These are phyloP conservation scores for Ormosia semicastrata DNA, from an alignment of 306 rosid species.

Conservation along the genomic window DNA sequence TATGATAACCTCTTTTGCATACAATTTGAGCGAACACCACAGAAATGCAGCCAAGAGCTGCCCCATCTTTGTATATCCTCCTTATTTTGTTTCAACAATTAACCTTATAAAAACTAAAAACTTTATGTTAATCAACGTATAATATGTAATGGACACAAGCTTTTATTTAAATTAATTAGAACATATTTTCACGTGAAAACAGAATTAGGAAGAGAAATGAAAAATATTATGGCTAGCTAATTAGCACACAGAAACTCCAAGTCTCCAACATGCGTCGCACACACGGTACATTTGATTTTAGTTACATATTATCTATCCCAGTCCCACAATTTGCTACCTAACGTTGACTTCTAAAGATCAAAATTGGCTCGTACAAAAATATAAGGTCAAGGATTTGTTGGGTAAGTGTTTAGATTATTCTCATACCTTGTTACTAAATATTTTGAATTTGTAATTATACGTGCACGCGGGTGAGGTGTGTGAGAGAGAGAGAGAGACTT, in stretches of 20 bases:
- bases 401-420: constrained; percentile 21
- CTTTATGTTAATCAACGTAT: no score
- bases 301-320: neutral
- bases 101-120: no score
- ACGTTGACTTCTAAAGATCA: constrained; percentile 34
- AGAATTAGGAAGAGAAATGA: neutral
- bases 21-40: neutral
- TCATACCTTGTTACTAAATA: neutral
- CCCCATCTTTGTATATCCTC: no score
- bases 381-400: constrained; percentile 47
- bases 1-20: no score
- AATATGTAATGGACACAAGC: neutral
- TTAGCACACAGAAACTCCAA: neutral
- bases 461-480: neutral
- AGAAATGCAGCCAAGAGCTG: neutral
- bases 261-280: constrained; percentile 4
- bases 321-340: constrained; percentile 40
- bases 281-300: constrained; percentile 6
- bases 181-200: neutral
- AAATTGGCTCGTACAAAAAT: neutral
- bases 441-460: neutral
- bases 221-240: neutral
- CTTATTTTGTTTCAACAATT: no score
- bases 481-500: neutral
- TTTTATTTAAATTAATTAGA: neutral